These are phyloP conservation scores for Helichrysum umbraculigerum DNA, from an alignment of 129 eudicot species.

Conservation along the genomic window DNA sequence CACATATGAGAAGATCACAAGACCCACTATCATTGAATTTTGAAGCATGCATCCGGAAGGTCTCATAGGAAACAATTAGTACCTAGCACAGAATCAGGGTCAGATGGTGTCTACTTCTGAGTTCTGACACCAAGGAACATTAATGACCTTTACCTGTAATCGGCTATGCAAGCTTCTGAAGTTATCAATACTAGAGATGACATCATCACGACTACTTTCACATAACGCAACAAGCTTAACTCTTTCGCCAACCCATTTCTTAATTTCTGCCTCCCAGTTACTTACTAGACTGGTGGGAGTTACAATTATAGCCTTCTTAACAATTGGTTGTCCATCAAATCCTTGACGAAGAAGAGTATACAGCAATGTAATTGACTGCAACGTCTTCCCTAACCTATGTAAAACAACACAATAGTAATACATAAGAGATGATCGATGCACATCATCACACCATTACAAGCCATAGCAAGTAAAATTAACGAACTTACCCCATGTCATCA, in stretches of 20 bases:
- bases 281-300: slow-evolving; percentile 99
- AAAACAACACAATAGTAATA: slow-evolving; percentile 13
- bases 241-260: slow-evolving; percentile 94
- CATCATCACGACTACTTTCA: slow-evolving; percentile 95
- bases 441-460: slow-evolving; percentile 7
- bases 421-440: slow-evolving; percentile 19
- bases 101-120: slow-evolving; percentile 29
- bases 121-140: slow-evolving; percentile 18
- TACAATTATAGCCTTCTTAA: slow-evolving; percentile 88
- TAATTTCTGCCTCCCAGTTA: slow-evolving; percentile 98
- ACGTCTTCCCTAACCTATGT: slow-evolving; percentile 91
- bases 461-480: slow-evolving; percentile 34
- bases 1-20: slow-evolving; percentile 97
- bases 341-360: slow-evolving; percentile 96
- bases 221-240: slow-evolving; percentile 91
- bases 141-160: slow-evolving; percentile 58
- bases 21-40: slow-evolving; percentile 78
- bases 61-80: slow-evolving; percentile 91
- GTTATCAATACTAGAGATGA: slow-evolving; percentile 72
- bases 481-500: slow-evolving; percentile 97
- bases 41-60: slow-evolving; percentile 90
- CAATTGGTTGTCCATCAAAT: slow-evolving; percentile 92
- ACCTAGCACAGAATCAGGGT: slow-evolving; percentile 54
- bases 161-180: slow-evolving; percentile 59
- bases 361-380: slow-evolving; percentile 92